These are phyloP conservation scores for Tolypocladium inflatum DNA, from an alignment of 2,329 filamentous ascomycete species.

Conservation along the genomic window DNA sequence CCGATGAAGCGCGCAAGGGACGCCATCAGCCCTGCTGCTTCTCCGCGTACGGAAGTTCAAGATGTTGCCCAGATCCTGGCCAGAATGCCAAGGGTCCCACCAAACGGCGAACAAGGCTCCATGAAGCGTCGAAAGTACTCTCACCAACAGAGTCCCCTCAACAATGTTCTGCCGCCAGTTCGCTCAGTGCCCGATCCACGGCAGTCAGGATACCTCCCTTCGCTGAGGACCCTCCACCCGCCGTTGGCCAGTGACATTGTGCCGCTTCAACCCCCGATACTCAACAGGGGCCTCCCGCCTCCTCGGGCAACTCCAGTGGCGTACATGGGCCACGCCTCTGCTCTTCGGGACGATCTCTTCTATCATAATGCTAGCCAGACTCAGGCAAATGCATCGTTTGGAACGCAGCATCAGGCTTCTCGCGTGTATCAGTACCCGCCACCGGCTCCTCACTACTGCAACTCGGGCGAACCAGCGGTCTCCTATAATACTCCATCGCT, in stretches of 20 bases:
- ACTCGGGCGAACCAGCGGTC: not conserved
- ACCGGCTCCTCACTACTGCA: not conserved
- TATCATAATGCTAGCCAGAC: not conserved
- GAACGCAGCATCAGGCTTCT: not conserved
- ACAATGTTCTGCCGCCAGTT: not conserved
- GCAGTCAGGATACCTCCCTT: not conserved
- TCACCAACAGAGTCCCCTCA: not conserved
- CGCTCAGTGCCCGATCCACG: not conserved
- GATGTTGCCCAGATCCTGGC: slow-evolving; percentile 2
- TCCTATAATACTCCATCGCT: not conserved
- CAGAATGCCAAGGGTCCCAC: not conserved
- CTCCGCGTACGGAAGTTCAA: not conserved
- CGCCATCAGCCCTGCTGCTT: not conserved
- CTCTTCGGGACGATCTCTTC: not conserved
- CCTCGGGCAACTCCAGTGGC: not conserved
- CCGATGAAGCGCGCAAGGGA: not conserved
- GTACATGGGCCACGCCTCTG: not conserved
- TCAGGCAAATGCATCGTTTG: not conserved
- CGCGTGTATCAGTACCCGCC: not conserved
- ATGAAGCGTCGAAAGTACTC: not conserved
- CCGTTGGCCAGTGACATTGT: not conserved
- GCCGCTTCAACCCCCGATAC: not conserved
- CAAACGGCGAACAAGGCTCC: not conserved
- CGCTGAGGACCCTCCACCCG: slow-evolving; percentile 1
- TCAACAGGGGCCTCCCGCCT: not conserved